These are phyloP conservation scores for Raphanus raphanistrum DNA, from an alignment of 345 rosid genomes.

Conservation along the genomic window DNA sequence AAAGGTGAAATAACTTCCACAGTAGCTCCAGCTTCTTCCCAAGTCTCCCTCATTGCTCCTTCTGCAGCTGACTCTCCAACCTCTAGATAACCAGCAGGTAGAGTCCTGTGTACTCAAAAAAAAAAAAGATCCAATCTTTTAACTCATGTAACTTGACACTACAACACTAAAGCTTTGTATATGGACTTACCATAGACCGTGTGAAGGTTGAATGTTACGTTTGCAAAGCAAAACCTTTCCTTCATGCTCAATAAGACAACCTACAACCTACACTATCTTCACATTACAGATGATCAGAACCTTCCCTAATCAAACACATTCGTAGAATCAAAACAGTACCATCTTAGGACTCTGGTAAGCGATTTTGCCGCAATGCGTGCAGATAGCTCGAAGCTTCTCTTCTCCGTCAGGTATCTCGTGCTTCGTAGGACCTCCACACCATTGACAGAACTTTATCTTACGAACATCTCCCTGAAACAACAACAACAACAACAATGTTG, in stretches of 20 bases:
- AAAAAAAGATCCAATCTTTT: background rate
- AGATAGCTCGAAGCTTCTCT: conserved; percentile 86
- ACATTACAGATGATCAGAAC: background rate
- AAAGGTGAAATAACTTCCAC: conserved; percentile 90
- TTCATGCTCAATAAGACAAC: conserved; percentile 91
- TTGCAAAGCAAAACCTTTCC: conserved; percentile 90
- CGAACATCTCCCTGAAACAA: conserved; percentile 53
- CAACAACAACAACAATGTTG: background rate
- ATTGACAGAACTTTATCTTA: conserved; percentile 86
- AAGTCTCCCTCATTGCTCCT: conserved; percentile 93
- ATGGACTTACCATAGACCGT: conserved; percentile 58
- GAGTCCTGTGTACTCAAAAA: conserved; percentile 62
- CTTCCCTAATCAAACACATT: background rate
- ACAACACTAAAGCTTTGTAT: background rate
- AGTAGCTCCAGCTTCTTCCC: conserved; percentile 95
- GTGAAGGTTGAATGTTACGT: conserved; percentile 93
- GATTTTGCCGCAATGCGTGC: conserved; percentile 71
- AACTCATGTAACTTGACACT: background rate
- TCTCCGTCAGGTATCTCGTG: conserved; percentile 90
- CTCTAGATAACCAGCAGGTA: conserved; percentile 98
- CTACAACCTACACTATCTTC: conserved; percentile 65
- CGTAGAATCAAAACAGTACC: conserved; percentile 43
- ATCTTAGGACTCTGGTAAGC: conserved; percentile 96
- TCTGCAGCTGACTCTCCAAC: conserved; percentile 94
- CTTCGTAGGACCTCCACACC: conserved; percentile 92